A percentile compares a stretch with the other conserved stretches of the same genome.
These are phyloP conservation scores for Ogataea trehaloabstinens DNA, from an alignment of 805 yeast genomes.

Conservation along the genomic window DNA sequence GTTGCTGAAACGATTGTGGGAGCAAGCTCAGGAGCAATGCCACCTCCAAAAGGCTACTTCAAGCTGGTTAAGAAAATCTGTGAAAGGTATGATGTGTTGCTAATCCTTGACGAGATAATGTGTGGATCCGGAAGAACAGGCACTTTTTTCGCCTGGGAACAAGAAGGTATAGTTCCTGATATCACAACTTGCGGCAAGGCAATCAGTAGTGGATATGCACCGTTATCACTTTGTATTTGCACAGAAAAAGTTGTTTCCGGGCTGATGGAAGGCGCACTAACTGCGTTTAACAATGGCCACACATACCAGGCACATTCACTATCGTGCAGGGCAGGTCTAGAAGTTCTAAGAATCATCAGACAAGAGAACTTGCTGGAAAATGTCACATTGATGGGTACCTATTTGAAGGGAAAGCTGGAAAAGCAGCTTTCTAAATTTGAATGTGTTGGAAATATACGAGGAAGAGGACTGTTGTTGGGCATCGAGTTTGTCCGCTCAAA, in stretches of 20 bases:
- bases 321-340: slow-evolving; percentile 40
- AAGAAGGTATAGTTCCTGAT: slow-evolving; percentile 42
- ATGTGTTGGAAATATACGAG: slow-evolving; percentile 51
- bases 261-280: slow-evolving; percentile 29
- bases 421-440: slow-evolving; percentile 24
- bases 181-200: slow-evolving; percentile 47
- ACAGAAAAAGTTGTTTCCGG: slow-evolving; percentile 29
- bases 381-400: slow-evolving; percentile 36
- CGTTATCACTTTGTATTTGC: slow-evolving; percentile 39
- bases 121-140: slow-evolving; percentile 56
- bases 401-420: slow-evolving; percentile 32
- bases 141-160: slow-evolving; percentile 47
- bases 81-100: slow-evolving; percentile 45
- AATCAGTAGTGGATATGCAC: slow-evolving; percentile 42
- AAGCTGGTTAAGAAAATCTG: slow-evolving; percentile 43
- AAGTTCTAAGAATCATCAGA: slow-evolving; percentile 38
- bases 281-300: slow-evolving; percentile 37
- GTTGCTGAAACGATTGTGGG: slow-evolving; percentile 27
- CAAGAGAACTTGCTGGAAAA: slow-evolving; percentile 28
- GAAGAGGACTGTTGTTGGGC: slow-evolving; percentile 54
- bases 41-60: slow-evolving; percentile 33
- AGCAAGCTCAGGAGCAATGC: slow-evolving; percentile 22
- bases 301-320: slow-evolving; percentile 46
- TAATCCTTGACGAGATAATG: slow-evolving; percentile 54
- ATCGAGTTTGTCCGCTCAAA: slow-evolving; percentile 47